phyloP scores from a whole-genome alignment of 495 filamentous ascomycete genomes.

The Talaromyces liani region DNA sequence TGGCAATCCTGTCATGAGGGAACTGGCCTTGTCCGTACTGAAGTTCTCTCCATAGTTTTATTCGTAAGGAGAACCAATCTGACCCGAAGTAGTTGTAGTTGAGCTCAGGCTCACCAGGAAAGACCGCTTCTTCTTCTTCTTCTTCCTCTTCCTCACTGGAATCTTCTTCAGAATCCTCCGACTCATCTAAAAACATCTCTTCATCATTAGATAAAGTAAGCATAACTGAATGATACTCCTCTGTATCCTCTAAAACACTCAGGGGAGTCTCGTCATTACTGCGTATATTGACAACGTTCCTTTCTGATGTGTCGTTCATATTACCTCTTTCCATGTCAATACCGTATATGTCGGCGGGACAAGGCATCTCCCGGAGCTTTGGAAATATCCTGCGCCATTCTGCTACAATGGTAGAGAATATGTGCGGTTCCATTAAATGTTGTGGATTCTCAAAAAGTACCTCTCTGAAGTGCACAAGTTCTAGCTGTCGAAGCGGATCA shows the following conservation, averaged over 20 bases:
- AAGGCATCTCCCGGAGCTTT: background rate
- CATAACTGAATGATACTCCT: background rate
- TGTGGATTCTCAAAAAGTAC: background rate
- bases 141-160: background rate
- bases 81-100: background rate
- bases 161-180: background rate
- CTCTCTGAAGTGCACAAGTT: background rate
- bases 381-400: background rate
- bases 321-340: background rate
- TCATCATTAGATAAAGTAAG: background rate
- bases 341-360: background rate
- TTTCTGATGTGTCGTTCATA: background rate
- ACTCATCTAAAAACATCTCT: background rate
- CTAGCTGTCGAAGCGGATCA: background rate
- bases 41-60: background rate
- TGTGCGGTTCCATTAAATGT: background rate
- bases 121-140: background rate
- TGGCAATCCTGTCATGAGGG: background rate
- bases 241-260: background rate
- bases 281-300: background rate
- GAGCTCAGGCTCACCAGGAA: background rate
- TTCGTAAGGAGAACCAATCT: background rate
- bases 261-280: background rate
- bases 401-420: background rate
- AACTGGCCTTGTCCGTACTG: background rate